A percentile compares a stretch with the other conserved stretches of the same genome.
Evolutionary conservation across 2,329 filamentous ascomycete species (phyloP).

Genomic region (Cladosporium phlei): DNA sequence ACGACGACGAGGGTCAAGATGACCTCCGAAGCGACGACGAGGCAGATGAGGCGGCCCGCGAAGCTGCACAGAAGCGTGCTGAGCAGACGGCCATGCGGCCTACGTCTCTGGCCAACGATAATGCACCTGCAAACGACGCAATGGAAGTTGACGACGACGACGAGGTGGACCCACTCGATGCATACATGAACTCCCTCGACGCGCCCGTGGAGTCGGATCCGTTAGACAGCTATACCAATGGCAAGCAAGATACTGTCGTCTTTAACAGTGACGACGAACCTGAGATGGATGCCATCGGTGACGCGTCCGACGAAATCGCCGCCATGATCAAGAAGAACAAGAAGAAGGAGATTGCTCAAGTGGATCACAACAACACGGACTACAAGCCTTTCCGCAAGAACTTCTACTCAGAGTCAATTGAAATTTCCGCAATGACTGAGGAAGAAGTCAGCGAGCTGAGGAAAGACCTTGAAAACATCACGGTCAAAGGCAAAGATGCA

Average conservation of each 20-base stretch:
- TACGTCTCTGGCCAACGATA: neutral
- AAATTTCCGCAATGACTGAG: slow-evolving; percentile 76
- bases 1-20: slow-evolving; percentile 52
- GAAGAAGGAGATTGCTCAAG: slow-evolving; percentile 88
- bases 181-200: slow-evolving; percentile 79
- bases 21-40: slow-evolving; percentile 83
- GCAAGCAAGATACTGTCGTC: slow-evolving; percentile 66
- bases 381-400: slow-evolving; percentile 85
- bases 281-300: slow-evolving; percentile 58
- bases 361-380: slow-evolving; percentile 82
- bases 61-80: slow-evolving; percentile 74
- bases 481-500: slow-evolving; percentile 79
- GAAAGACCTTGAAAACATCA: slow-evolving; percentile 89
- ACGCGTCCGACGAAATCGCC: slow-evolving; percentile 60
- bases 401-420: slow-evolving; percentile 88
- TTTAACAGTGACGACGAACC: slow-evolving; percentile 80
- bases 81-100: slow-evolving; percentile 34
- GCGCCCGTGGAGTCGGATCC: slow-evolving; percentile 39
- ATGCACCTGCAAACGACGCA: slow-evolving; percentile 8
- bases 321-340: slow-evolving; percentile 66
- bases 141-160: slow-evolving; percentile 56
- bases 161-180: slow-evolving; percentile 82
- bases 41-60: slow-evolving; percentile 76
- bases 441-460: slow-evolving; percentile 77
- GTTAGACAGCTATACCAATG: slow-evolving; percentile 38